These are phyloP conservation scores for Magnusiomyces ingens DNA, from an alignment of 1,139 yeast genomes.

Conservation along the genomic window DNA sequence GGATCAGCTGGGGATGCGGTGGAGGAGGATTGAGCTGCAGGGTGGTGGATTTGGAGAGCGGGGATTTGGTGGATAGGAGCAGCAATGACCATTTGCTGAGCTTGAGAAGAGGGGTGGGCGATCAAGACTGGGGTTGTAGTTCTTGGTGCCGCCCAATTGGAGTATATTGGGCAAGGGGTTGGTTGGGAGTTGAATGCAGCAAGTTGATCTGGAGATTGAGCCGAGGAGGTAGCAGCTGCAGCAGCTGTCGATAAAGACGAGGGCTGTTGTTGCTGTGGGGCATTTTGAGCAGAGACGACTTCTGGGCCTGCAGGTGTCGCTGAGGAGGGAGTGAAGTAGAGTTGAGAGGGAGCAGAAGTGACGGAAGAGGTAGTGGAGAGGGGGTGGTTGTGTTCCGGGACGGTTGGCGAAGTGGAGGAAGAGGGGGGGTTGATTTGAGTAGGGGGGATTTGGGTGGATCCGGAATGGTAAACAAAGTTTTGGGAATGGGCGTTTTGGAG, in stretches of 20 bases:
- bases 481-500: constrained; percentile 12
- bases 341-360: background rate
- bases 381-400: too few species aligned
- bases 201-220: too few species aligned
- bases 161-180: too few species aligned
- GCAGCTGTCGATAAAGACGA: background rate
- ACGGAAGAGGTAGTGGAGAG: background rate
- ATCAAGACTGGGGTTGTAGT: background rate
- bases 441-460: constrained; percentile 1
- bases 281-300: background rate
- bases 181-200: too few species aligned
- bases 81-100: background rate
- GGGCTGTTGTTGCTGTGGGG: background rate
- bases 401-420: constrained; percentile 2
- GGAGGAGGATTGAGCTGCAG: background rate
- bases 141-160: constrained; percentile 1
- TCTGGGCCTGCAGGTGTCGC: constrained; percentile 1
- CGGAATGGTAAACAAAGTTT: constrained; percentile 11
- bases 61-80: background rate
- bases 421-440: background rate
- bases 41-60: constrained; percentile 1
- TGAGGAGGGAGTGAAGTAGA: constrained; percentile 4
- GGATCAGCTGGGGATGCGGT: constrained; percentile 10
- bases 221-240: background rate
- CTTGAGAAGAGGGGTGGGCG: background rate